Base-by-base conservation (phyloP, 129 eudicot species). In the Flaveria brownii region DNA sequence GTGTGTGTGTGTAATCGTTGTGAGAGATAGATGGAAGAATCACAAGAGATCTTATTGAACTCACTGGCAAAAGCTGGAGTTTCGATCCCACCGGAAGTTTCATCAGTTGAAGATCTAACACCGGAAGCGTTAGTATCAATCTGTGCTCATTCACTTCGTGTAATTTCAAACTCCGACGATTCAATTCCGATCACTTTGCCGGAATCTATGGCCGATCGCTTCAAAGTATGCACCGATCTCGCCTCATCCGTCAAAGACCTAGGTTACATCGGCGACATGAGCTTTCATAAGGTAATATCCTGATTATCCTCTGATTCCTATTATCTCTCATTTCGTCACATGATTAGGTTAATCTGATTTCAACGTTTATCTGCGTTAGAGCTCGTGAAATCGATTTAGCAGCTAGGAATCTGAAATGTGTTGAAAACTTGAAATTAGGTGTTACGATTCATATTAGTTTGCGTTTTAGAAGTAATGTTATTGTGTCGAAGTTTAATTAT, bases 141-240 rank as follows among this genome's bases (percentile, higher is more conserved):
- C 59, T 83, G 84, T 69, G 79, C 86, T 67, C 84, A 83, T 25
- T 82, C 91, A 2, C 76, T 89, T 66, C 78, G 82, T 42, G 60
- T 83, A 46, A 87, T 87, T 26, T 77, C 79, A 5, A 39, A 68
- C 5, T 41, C 85, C 68, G 68, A 81, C 63, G 71, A 81, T 23
- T 69, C 96, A 30, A 68, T 87, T 83, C 92, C 88, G 39, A 14
- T 77, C 39, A 70, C 73, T 20, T 60, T 87, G 52, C 91, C 96
- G 59, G 96, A 85, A 14, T 89, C 88, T 3, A 78, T 81, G 85
- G 83, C 90, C 16, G 90, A 85, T 43, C 89, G 96, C 13, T 82
- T 81, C 85, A 85, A 77, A 47, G 14, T 81, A 64, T 87, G 92
- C 77, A 68, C 96, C 43, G 85, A 87, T 75, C 84, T 89, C 41